Conservation (phyloP, 169 alveolate genomes). For the Eimeria praecox region DNA sequence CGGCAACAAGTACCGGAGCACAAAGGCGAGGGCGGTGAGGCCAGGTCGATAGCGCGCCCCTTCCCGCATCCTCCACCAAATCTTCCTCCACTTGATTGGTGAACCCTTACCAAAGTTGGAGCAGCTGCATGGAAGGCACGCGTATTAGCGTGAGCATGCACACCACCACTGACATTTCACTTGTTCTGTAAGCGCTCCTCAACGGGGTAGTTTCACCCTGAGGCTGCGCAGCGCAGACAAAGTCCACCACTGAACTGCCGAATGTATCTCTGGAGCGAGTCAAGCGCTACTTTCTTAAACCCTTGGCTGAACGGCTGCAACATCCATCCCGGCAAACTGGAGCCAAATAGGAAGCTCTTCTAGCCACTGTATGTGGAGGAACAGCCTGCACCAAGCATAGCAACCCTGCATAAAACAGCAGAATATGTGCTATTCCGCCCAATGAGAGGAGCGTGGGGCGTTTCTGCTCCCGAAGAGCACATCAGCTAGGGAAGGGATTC, state of each 20-base stretch:
- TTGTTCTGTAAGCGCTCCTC: background rate
- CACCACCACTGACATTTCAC: conserved; percentile 41
- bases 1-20: background rate
- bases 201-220: too few relatives aligned
- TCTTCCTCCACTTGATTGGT: background rate
- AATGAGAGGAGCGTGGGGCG: background rate
- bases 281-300: background rate
- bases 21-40: too few relatives aligned
- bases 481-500: conserved; percentile 23
- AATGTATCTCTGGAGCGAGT: too few relatives aligned
- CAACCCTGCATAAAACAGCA: background rate
- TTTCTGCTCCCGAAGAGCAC: background rate
- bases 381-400: background rate
- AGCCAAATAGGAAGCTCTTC: background rate
- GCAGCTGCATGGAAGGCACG: background rate
- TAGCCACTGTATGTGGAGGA: background rate
- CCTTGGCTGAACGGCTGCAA: background rate
- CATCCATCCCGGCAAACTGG: background rate
- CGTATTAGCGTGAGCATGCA: background rate
- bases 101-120: background rate
- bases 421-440: background rate
- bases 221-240: background rate
- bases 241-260: background rate
- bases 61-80: background rate
- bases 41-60: background rate